Base-by-base conservation (phyloP, 2,329 filamentous ascomycete genomes). In the Aquanectria penicillioides region DNA sequence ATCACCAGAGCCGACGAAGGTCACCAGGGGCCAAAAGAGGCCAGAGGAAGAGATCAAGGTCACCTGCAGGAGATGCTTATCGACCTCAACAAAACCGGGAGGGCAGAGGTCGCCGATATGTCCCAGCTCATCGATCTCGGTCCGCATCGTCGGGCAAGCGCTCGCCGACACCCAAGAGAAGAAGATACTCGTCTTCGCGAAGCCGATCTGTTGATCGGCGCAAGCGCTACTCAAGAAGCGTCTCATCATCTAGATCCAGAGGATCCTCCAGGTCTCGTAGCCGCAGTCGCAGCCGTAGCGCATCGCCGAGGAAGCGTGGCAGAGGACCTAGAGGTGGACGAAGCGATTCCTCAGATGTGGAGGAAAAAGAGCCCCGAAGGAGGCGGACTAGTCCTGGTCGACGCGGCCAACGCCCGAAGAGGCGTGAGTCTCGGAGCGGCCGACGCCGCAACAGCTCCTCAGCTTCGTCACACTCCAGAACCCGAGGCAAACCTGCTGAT, bases 401-500 rank as follows among this genome's bases (percentile, higher is more conserved):
- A 31, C 59, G 57, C 33, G 52, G 52, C 13, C 57, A 50, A 25
- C 57, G 52, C n/a, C 34, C 52, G 38, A 62, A 26, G 52, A 66
- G 65, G 49, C 61, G 38, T 26, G 62, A 62, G 43, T 60, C 62
- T 47, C 58, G 59, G 13, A 48, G 47, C 25, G 62, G 52, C 41
- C 80, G 78, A 64, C 81, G 81, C 72, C 78, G 78, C 67, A 84
- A 80, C 71, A 78, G 77, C 64, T 85, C 84, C 63, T 83, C 83
- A 63, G 78, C 78, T 71, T 83, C 83, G 70, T 81, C 80, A 73
- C 75, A 76, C 70, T 78, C 80, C 74, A 79, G 77, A 72, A 73
- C 73, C 71, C 80, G 77, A 77, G 74, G 80, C 74, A 84, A 77
- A 75, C 81, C 80, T 73, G 83, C 81, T 87, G 85, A 88, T 86